Evolutionary conservation across 2,329 filamentous ascomycete species (phyloP), one percentile per base, ranked within the genome.

Genomic region (Aureobasidium namibiae): DNA sequence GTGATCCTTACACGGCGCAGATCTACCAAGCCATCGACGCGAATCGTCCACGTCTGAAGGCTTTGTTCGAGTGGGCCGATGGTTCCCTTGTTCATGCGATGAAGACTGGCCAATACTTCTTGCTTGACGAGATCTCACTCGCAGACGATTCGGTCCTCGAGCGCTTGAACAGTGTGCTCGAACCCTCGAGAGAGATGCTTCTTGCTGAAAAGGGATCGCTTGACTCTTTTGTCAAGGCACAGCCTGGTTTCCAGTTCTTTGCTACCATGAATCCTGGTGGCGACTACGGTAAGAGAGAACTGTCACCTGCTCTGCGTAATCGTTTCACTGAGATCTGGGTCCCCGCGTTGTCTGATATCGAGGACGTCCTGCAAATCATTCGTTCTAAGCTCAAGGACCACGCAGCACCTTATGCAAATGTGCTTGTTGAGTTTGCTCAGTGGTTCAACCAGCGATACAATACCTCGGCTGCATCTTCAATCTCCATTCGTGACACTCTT

Each of bases 251-350:
- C 73, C 92, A 99, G 68, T 96, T 99, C 73, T 83, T 99, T 61
- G 92, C 94, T 3, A 99, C 94, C 0, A 99, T 99, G 94, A 99
- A 99, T 65, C 94, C 94, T 9, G 95, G 95, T 53, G 94, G 95
- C 46, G 94, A 99, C 69, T 99, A 97, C 71, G 94, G 94, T 64
- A 99, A 99, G 76, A 90, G 92, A 66, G 94, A 99, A 72, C 81
- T 99, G 13, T 99, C 94, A 1, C 94, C 94, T 3, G 95, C 94
- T 14, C 77, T 99, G 61, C 83, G 94, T 46, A 99, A 99, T 70
- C 89, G 94, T 61, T 96, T 99, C 71, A 99, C 94, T 0, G 94
- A 99, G 73, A 96, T 99, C 9, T 99, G 94, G 94, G 94, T 97
- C 0, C 91, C 94, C 1, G 83, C 92, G 1, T 76, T 97, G 61